Evolutionary conservation across 805 yeast species (phyloP), one percentile per base, ranked within the genome.

Genomic region (Saccharomycopsis babjevae): DNA sequence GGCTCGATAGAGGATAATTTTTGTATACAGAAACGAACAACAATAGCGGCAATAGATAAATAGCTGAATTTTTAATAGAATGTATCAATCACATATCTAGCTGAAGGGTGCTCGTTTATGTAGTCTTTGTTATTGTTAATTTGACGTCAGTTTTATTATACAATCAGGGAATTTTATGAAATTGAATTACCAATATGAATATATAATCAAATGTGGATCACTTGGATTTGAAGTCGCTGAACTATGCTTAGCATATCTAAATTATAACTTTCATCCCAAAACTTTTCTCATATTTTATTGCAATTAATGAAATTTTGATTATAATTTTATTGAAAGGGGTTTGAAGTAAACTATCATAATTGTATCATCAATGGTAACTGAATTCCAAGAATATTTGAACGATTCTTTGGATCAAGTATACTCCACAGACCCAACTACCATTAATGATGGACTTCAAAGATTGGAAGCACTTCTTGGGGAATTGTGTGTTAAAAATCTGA

Each of bases 401-500:
- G 66, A 65, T 52, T 62, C 65, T 3, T 56, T 66, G n/a, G 59
- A 59, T n/a, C 56, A 61, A 34, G 22, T 67, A 52, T 64, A 59
- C 55, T 57, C 67, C 5, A 18, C 59, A 3, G 68, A 68, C n/a
- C 57, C 64, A 13, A 57, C 66, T 1, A 20, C 63, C 10, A 66
- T 66, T 10, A 65, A 59, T 15, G 66, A 66, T 50, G 71, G 70
- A 6, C 56, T 68, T 6, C 66, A 63, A 52, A 46, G 65, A 56
- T 55, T 68, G 15, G 71, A 68, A 42, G 65, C 67, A 4, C 38
- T 68, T 18, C 55, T 68, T 15, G 68, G 67, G 10, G 63, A 61
- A 28, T 59, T 68, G 22, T 67, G 69, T 57, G 62, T 64, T 36
- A 46, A 46, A 20, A 46, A 28, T 22, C 32, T 20, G 25, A 46